phyloP scores from a whole-genome alignment of 495 filamentous ascomycete genomes.

The Hapsidospora chrysogenum region DNA sequence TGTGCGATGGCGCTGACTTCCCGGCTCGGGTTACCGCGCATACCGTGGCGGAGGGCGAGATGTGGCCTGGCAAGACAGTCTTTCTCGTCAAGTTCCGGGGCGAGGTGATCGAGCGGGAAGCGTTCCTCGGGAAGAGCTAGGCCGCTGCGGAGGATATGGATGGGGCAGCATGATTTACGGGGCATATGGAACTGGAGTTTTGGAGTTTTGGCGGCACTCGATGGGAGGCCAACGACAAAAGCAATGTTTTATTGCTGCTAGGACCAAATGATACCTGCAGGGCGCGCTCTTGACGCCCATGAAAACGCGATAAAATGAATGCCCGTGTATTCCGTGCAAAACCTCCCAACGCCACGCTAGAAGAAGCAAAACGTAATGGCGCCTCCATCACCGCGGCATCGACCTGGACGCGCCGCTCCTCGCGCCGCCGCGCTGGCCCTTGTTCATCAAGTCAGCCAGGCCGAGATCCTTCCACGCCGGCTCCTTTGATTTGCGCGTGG shows the following conservation, averaged over 20 bases:
- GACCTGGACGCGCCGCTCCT: slow-evolving; percentile 14
- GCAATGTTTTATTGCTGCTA: too few species aligned
- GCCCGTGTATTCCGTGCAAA: too few species aligned
- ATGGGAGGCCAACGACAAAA: too few species aligned
- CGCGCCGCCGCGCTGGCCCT: slow-evolving; percentile 24
- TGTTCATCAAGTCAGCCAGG: slow-evolving; percentile 49
- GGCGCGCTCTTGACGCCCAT: too few species aligned
- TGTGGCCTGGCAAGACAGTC: slow-evolving; percentile 92
- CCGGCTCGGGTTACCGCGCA: slow-evolving; percentile 83
- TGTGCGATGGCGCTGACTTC: slow-evolving; percentile 84
- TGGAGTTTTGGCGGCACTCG: too few species aligned
- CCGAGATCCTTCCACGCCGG: slow-evolving; percentile 79
- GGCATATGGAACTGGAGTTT: too few species aligned
- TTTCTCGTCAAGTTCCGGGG: slow-evolving; percentile 83
- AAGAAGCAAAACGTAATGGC: too few species aligned
- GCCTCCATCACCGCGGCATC: slow-evolving; percentile 25
- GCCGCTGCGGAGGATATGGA: too few species aligned
- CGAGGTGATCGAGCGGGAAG: slow-evolving; percentile 83
- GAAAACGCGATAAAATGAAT: too few species aligned
- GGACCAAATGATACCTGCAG: too few species aligned
- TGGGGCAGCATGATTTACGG: too few species aligned
- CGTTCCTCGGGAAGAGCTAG: slow-evolving; percentile 30
- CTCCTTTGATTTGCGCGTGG: slow-evolving; percentile 55
- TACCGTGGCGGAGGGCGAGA: slow-evolving; percentile 55
- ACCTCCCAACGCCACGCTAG: too few species aligned